Percentiles rank a stretch among this genome's conserved stretches.
Evolutionary conservation across 495 filamentous ascomycete species (phyloP).

Genomic region (Schizothecium vesticola): DNA sequence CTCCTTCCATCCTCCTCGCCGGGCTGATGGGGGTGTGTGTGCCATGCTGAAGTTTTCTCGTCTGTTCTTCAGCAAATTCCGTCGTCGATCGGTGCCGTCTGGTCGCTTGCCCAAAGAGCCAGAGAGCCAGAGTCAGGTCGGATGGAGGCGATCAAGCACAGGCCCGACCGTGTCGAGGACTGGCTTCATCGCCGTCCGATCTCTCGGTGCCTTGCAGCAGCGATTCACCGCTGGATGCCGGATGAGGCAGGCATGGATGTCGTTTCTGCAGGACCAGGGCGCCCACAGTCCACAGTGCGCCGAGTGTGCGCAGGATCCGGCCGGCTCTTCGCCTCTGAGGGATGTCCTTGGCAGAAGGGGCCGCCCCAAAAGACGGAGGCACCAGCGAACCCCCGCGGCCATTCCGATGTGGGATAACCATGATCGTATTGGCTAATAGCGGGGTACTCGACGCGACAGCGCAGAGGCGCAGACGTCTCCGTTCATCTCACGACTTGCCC

Average conservation of each 20-base stretch:
- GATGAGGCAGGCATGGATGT: constrained; percentile 16
- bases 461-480: constrained; percentile 23
- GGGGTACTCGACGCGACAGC: constrained; percentile 24
- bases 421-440: constrained; percentile 15
- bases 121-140: not conserved
- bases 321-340: constrained; percentile 7
- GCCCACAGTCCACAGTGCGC: not conserved
- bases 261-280: constrained; percentile 20
- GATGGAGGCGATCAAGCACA: constrained; percentile 4
- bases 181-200: constrained; percentile 14
- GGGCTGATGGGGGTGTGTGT: not conserved
- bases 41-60: not conserved
- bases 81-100: not conserved
- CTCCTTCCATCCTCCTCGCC: not conserved
- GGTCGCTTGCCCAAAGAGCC: not conserved
- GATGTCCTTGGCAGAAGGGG: not conserved
- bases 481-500: constrained; percentile 7
- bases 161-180: constrained; percentile 1
- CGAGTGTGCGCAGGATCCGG: constrained; percentile 13
- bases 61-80: not conserved
- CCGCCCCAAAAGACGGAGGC: not conserved
- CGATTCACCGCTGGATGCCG: constrained; percentile 12
- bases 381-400: constrained; percentile 11
- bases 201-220: constrained; percentile 1
- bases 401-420: constrained; percentile 6